Evolutionary conservation across 257 asterid species (phyloP).

Genomic region (Solanum appendiculatum): DNA sequence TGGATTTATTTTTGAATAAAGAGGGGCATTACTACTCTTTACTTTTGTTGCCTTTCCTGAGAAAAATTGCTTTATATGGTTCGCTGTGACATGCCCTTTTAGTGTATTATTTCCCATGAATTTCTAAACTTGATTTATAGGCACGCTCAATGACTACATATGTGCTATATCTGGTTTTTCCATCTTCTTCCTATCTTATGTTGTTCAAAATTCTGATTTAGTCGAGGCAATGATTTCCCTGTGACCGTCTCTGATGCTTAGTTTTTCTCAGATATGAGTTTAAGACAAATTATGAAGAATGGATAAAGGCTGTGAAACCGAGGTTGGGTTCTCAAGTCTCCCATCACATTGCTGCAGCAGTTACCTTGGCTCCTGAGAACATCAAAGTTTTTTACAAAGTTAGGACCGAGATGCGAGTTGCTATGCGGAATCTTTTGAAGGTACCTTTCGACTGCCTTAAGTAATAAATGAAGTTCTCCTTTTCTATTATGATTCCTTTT

Average conservation of each 20-base stretch:
- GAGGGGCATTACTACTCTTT: neutral
- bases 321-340: slow-evolving; percentile 51
- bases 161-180: neutral
- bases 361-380: slow-evolving; percentile 46
- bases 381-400: slow-evolving; percentile 68
- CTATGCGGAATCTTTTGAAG: slow-evolving; percentile 67
- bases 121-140: neutral
- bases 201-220: neutral
- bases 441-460: slow-evolving; percentile 15
- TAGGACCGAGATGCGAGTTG: slow-evolving; percentile 71
- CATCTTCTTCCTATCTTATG: neutral
- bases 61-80: neutral
- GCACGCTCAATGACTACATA: neutral
- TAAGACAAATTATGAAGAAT: slow-evolving; percentile 77
- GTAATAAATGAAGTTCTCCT: neutral
- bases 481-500: neutral
- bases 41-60: neutral
- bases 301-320: slow-evolving; percentile 71
- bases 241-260: neutral
- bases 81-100: neutral
- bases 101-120: neutral
- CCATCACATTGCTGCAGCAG: slow-evolving; percentile 44
- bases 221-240: neutral
- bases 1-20: neutral
- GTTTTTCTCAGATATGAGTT: slow-evolving; percentile 65